These are phyloP conservation scores for Drosera spatulata DNA, from an alignment of 179 eudicot genomes.

Conservation along the genomic window DNA sequence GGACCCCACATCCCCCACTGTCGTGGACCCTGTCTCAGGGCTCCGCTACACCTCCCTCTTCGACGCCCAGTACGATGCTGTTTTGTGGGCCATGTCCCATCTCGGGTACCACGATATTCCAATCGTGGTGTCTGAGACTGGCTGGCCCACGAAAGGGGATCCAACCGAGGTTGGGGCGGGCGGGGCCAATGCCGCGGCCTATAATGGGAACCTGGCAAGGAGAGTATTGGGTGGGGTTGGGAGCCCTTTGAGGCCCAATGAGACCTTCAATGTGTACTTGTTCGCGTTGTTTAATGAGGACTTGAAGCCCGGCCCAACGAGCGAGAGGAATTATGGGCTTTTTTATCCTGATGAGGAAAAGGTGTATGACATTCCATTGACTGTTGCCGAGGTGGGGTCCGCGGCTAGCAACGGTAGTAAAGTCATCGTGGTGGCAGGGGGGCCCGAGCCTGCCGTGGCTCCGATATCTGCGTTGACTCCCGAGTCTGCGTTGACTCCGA, in stretches of 20 bases:
- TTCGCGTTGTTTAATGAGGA: conserved; percentile 84
- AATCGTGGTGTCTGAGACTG: conserved; percentile 71
- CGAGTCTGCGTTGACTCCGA: no score
- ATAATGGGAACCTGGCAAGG: conserved; percentile 64
- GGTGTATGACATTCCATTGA: conserved; percentile 46
- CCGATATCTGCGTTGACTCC: no score
- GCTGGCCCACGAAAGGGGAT: conserved; percentile 85
- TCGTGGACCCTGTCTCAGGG: conserved; percentile 48
- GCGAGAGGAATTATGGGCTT: conserved; percentile 75
- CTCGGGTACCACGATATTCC: conserved; percentile 31
- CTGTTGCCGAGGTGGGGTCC: not conserved
- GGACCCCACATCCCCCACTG: conserved; percentile 26
- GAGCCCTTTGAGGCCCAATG: conserved; percentile 62
- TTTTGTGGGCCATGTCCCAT: conserved; percentile 45
- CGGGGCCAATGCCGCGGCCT: conserved; percentile 50
- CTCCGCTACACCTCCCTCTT: conserved; percentile 40
- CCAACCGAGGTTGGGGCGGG: conserved; percentile 49
- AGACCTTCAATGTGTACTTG: conserved; percentile 38
- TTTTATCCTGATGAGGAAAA: conserved; percentile 58
- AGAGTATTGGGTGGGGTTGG: conserved; percentile 58
- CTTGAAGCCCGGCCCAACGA: conserved; percentile 62
- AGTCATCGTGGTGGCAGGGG: conserved; percentile 8
- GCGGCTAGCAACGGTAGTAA: conserved; percentile 16
- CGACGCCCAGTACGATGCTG: conserved; percentile 89
- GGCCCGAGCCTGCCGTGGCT: no score